phyloP scores from a whole-genome alignment of 106 monocot genomes.

The Dendrobium officinale region DNA sequence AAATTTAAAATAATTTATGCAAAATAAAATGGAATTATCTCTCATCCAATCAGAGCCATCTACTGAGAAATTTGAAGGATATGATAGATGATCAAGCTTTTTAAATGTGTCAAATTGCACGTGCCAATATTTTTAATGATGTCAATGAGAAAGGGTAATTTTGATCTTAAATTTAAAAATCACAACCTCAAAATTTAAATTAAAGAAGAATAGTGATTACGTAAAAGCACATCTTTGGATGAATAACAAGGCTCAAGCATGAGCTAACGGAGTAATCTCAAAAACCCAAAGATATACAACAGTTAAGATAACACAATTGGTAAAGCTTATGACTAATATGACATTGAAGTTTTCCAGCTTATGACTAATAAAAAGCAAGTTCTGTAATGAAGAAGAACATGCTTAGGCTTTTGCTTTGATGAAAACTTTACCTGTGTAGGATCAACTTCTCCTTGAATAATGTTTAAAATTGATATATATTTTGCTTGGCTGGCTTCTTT shows the following conservation, averaged over 20 bases:
- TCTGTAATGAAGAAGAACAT: neutral
- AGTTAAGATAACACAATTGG: neutral
- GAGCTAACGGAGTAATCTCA: neutral
- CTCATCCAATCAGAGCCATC: neutral
- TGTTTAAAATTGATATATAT: constrained; percentile 96
- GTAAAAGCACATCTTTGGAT: neutral
- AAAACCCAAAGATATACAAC: neutral
- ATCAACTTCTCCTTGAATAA: constrained; percentile 98
- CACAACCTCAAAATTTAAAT: neutral
- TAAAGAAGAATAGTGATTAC: neutral
- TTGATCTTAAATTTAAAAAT: neutral
- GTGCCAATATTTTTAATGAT: neutral
- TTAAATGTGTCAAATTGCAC: neutral
- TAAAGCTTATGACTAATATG: neutral
- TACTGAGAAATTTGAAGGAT: neutral
- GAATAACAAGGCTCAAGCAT: neutral
- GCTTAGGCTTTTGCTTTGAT: neutral
- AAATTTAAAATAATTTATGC: neutral
- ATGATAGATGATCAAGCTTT: neutral
- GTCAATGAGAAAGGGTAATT: neutral
- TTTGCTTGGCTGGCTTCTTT: constrained; percentile 99
- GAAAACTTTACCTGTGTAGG: constrained; percentile 79
- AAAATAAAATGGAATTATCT: neutral
- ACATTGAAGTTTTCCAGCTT: neutral
- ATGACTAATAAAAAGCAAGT: neutral